Conservation (phyloP, 2,329 filamentous ascomycete genomes). For the Ophiostoma himal-ulmi region DNA sequence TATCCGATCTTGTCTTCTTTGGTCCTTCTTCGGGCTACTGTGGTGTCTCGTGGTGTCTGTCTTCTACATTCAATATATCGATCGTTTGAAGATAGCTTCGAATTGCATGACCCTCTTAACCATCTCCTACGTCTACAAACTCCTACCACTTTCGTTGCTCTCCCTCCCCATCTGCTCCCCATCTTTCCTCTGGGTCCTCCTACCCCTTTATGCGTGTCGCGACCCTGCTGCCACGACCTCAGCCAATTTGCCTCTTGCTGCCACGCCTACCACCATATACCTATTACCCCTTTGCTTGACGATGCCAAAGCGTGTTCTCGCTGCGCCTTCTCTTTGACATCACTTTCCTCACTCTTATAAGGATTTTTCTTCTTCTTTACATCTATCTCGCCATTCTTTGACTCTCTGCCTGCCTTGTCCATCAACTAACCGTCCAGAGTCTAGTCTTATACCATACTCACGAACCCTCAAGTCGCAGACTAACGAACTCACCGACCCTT, state of each 20-base stretch:
- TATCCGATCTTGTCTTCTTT: conserved; percentile 8
- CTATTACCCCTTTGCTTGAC: background rate
- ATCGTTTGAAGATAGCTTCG: background rate
- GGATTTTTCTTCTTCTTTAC: background rate
- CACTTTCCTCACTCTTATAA: too few relatives aligned
- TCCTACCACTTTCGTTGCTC: too few relatives aligned
- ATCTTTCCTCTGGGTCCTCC: background rate
- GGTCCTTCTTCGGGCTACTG: background rate
- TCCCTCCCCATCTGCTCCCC: background rate
- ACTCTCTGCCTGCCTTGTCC: background rate
- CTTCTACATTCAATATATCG: background rate
- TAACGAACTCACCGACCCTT: background rate
- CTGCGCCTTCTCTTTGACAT: background rate
- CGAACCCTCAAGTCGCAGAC: background rate
- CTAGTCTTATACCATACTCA: background rate
- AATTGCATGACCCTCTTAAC: background rate
- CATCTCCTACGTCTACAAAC: background rate
- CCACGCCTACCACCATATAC: background rate
- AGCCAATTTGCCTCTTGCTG: background rate
- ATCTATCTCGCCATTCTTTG: background rate
- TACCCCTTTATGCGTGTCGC: conserved; percentile 13
- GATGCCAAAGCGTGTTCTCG: background rate
- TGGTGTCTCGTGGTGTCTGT: background rate
- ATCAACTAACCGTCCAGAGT: conserved; percentile 4
- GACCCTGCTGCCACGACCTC: conserved; percentile 3